Conservation (phyloP, 2,329 filamentous ascomycete species). For the Periconia macrospinosa region DNA sequence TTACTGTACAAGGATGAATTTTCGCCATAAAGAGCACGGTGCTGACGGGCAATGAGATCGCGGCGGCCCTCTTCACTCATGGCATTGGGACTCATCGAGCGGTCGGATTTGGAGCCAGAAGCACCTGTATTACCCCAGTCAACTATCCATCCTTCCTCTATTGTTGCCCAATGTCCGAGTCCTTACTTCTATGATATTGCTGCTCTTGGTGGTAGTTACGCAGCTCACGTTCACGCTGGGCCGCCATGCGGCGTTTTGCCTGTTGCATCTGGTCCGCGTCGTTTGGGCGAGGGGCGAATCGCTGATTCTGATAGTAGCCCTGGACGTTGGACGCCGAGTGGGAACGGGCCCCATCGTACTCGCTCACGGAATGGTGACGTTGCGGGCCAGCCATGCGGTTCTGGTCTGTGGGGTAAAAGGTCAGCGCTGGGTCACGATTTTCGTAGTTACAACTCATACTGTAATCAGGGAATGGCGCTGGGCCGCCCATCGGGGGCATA, state of each 20-base stretch:
- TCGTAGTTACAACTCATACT: conserved; percentile 48
- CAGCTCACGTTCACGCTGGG: conserved; percentile 97
- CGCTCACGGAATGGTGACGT: conserved; percentile 82
- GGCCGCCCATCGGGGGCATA: conserved; percentile 64
- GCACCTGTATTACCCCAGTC: conserved; percentile 68
- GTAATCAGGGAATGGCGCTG: conserved; percentile 60
- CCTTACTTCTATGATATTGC: conserved; percentile 99
- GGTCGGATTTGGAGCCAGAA: conserved; percentile 78
- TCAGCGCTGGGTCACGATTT: conserved; percentile 12
- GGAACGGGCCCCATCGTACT: conserved; percentile 76
- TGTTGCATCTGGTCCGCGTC: conserved; percentile 99
- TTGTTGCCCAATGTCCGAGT: conserved; percentile 72
- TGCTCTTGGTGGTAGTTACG: conserved; percentile 99
- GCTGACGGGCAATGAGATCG: conserved; percentile 93
- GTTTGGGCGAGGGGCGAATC: conserved; percentile 82
- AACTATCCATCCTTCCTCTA: conserved; percentile 46
- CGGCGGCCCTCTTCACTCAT: conserved; percentile 97
- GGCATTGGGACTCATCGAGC: conserved; percentile 78
- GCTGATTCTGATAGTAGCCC: conserved; percentile 91
- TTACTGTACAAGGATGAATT: conserved; percentile 68
- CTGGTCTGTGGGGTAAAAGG: conserved; percentile 59
- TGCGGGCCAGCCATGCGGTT: conserved; percentile 67
- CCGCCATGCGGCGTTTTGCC: conserved; percentile 98
- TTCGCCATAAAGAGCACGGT: conserved; percentile 88
- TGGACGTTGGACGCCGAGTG: conserved; percentile 79